phyloP scores from a whole-genome alignment of 2,329 filamentous ascomycete species.

The Colletotrichum sublineola region DNA sequence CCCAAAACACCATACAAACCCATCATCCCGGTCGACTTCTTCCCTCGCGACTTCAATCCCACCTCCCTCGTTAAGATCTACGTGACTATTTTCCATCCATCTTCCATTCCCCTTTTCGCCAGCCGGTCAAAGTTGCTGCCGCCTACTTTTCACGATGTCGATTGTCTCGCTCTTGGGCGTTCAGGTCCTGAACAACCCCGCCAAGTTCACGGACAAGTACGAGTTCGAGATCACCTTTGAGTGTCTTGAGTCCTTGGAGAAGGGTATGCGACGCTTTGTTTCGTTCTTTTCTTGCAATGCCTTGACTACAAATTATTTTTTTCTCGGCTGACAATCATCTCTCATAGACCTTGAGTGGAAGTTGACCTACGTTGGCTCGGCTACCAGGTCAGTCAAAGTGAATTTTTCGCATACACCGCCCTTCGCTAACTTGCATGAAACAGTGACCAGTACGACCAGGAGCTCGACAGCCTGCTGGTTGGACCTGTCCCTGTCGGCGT shows the following conservation, averaged over 20 bases:
- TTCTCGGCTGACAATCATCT: conserved; percentile 10
- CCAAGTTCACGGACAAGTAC: conserved; percentile 91
- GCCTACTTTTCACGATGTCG: conserved; percentile 74
- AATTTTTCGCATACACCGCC: conserved; percentile 42
- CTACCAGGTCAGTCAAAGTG: conserved; percentile 82
- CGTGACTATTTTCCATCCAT: conserved; percentile 15
- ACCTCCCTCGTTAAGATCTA: conserved; percentile 8
- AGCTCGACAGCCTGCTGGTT: conserved; percentile 95
- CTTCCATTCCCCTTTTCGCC: conserved; percentile 26
- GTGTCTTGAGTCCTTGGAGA: conserved; percentile 93
- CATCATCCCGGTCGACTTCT: conserved; percentile 15
- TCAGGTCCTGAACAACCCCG: conserved; percentile 96
- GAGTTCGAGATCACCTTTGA: conserved; percentile 99
- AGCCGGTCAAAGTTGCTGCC: conserved; percentile 18
- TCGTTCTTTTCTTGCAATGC: not conserved
- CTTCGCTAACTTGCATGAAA: conserved; percentile 28
- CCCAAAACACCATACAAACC: conserved; percentile 23
- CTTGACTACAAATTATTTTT: not conserved
- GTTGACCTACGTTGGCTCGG: conserved; percentile 97
- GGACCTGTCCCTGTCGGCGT: conserved; percentile 97
- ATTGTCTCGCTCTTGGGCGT: conserved; percentile 96
- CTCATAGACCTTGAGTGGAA: conserved; percentile 95
- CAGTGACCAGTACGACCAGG: conserved; percentile 96
- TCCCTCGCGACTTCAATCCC: conserved; percentile 5
- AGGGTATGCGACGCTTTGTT: conserved; percentile 68